Evolutionary conservation across 768 basidiomycete species (phyloP).

Genomic region (Pleurotus giganteus): DNA sequence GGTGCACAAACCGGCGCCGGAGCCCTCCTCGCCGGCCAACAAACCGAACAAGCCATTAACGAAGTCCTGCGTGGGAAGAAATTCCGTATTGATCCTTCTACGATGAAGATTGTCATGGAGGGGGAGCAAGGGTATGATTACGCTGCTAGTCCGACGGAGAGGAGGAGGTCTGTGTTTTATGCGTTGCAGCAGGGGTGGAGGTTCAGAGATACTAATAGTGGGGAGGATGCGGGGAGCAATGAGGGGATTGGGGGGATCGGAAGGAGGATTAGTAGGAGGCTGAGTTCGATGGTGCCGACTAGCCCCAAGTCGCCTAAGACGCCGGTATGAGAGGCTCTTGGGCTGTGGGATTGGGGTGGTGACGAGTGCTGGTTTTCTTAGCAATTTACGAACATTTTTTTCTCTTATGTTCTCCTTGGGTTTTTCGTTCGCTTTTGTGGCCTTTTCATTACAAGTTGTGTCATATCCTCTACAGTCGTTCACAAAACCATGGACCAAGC

Average conservation of each 20-base stretch:
- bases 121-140: slow-evolving; percentile 47
- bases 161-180: slow-evolving; percentile 32
- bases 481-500: too few relatives aligned
- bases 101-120: slow-evolving; percentile 53
- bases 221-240: neutral
- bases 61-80: slow-evolving; percentile 40
- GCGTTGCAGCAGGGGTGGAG: slow-evolving; percentile 21
- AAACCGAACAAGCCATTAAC: slow-evolving; percentile 36
- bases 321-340: neutral
- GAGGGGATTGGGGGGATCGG: slow-evolving; percentile 2
- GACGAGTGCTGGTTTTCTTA: too few relatives aligned
- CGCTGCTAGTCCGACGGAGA: slow-evolving; percentile 32
- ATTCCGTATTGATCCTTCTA: slow-evolving; percentile 48
- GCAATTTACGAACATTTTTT: too few relatives aligned
- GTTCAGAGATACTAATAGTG: slow-evolving; percentile 11
- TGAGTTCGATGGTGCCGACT: slow-evolving; percentile 2
- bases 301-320: slow-evolving; percentile 8
- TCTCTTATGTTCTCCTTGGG: too few relatives aligned
- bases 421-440: too few relatives aligned
- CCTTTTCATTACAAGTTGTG: too few relatives aligned
- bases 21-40: slow-evolving; percentile 39
- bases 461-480: too few relatives aligned
- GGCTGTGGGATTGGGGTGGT: too few relatives aligned
- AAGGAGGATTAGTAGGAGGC: slow-evolving; percentile 5
- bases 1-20: slow-evolving; percentile 50